phyloP scores from a whole-genome alignment of 176 grass and related monocot species.

The Metroxylon sagu region DNA sequence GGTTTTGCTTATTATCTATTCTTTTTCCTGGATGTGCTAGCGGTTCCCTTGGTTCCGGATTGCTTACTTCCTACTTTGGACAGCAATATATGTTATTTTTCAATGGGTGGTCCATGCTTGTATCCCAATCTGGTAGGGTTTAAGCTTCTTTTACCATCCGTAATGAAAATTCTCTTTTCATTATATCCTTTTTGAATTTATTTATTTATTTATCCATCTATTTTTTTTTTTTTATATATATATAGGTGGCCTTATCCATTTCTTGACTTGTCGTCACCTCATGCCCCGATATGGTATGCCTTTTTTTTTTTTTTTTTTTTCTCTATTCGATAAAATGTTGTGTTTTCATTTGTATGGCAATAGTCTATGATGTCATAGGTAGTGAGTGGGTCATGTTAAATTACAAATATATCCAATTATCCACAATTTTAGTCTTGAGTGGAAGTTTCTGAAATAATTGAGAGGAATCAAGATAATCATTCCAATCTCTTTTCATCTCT shows the following conservation, averaged over 20 bases:
- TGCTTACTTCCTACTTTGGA: constrained; percentile 73
- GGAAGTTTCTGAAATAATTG: too few species aligned
- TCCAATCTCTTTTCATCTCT: too few species aligned
- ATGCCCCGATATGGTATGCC: constrained; percentile 64
- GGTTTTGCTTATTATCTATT: constrained; percentile 1
- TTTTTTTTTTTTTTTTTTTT: too few species aligned
- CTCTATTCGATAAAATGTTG: too few species aligned
- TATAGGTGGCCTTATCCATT: constrained; percentile 98
- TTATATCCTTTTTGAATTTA: too few species aligned
- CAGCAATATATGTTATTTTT: constrained; percentile 54
- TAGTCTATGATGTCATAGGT: too few species aligned
- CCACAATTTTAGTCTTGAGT: too few species aligned
- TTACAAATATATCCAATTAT: too few species aligned
- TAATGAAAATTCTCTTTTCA: too few species aligned
- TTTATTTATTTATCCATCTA: not conserved
- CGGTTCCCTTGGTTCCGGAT: constrained; percentile 78
- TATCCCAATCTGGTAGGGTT: constrained; percentile 43
- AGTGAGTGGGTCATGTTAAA: too few species aligned
- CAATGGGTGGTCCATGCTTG: constrained; percentile 68
- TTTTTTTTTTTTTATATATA: constrained; percentile 5
- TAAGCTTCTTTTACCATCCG: not conserved
- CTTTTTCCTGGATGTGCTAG: constrained; percentile 24
- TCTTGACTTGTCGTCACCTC: constrained; percentile 55
- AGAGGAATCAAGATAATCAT: too few species aligned
- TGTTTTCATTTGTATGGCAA: too few species aligned